Base-by-base conservation (phyloP, 2,329 filamentous ascomycete genomes). In the Colletotrichum melonis region DNA sequence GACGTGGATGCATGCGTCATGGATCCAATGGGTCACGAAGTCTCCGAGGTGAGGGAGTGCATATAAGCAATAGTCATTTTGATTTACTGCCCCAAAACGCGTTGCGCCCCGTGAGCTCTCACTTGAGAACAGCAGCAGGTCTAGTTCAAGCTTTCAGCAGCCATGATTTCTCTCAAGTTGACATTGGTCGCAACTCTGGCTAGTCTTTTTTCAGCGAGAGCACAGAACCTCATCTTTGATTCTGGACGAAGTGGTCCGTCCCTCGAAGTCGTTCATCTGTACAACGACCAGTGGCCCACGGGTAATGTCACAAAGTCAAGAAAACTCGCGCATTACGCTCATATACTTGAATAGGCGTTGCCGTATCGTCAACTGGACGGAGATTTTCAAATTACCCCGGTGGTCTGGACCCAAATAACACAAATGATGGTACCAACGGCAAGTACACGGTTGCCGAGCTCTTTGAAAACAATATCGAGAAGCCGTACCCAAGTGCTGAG, bases 371-470 rank as follows among this genome's bases (percentile, higher is more conserved):
- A n/a, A 57, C 63, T 19, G 63, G 63, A n/a, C 49, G 63, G 4
- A 65, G 26, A 22, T 65, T 65, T 12, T 65, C 63, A 12, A 65
- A 65, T 2, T 65, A 65, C 16, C 63, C 63, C 3, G 63, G 63
- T 14, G 63, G 63, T 9, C 63, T 65, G 14, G 63, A 65, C n/a
- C 49, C 63, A 8, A 65, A 65, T 52, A 65, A 65, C 46, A 65
- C 63, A 30, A 65, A 65, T n/a, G 16, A 65, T 24, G 63, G 63
- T 16, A 12, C 4, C 12, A 65, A 65, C n/a, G 63, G 30, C 49
- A 65, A 56, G 28, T 65, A 65, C 14, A 57, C 63, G 7, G 63
- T 65, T 6, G 63, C 63, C 49, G 63, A 65, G 32, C 52, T 65
- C 8, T 65, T 65, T 22, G 63, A 38, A 0, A n/a, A 65, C 22